A percentile compares a stretch with the other conserved stretches of the same genome.
These are phyloP conservation scores for Kernera saxatilis DNA, from an alignment of 345 rosid species.

Conservation along the genomic window DNA sequence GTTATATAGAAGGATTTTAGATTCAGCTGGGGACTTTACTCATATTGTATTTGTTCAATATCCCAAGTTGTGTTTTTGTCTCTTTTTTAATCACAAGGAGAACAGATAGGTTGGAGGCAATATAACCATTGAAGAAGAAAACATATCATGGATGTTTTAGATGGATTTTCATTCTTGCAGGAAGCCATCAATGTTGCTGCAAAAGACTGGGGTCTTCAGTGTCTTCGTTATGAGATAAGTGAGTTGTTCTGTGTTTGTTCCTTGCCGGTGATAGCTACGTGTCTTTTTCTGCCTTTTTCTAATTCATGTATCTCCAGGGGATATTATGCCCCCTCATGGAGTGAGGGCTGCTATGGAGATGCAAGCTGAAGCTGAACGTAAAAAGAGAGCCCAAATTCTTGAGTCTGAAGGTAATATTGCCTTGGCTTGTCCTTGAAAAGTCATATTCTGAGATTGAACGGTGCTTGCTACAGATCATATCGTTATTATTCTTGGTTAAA, in stretches of 20 bases:
- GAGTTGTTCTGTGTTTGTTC: constrained; percentile 27
- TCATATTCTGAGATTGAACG: background rate
- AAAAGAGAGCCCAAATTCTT: constrained; percentile 87
- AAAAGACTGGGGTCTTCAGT: constrained; percentile 84
- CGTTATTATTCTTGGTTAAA: background rate
- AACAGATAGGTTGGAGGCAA: background rate
- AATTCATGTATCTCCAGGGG: constrained; percentile 53
- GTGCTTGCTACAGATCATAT: background rate
- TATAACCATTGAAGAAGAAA: background rate
- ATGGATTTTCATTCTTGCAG: constrained; percentile 36
- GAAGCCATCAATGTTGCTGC: constrained; percentile 94
- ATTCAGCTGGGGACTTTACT: background rate
- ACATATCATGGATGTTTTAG: background rate
- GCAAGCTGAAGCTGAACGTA: constrained; percentile 99
- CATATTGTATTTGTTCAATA: background rate
- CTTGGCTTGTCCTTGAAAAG: background rate
- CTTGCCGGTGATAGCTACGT: background rate
- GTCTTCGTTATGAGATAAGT: constrained; percentile 98
- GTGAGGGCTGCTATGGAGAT: constrained; percentile 97
- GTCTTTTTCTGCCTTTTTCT: constrained; percentile 9
- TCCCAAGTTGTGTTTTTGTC: background rate
- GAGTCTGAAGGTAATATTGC: constrained; percentile 62
- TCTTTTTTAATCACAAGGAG: background rate
- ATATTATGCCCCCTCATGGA: constrained; percentile 94
- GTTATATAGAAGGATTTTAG: background rate